These are phyloP conservation scores for Penicillium capsulatum DNA, from an alignment of 2,329 filamentous ascomycete genomes.

Conservation along the genomic window DNA sequence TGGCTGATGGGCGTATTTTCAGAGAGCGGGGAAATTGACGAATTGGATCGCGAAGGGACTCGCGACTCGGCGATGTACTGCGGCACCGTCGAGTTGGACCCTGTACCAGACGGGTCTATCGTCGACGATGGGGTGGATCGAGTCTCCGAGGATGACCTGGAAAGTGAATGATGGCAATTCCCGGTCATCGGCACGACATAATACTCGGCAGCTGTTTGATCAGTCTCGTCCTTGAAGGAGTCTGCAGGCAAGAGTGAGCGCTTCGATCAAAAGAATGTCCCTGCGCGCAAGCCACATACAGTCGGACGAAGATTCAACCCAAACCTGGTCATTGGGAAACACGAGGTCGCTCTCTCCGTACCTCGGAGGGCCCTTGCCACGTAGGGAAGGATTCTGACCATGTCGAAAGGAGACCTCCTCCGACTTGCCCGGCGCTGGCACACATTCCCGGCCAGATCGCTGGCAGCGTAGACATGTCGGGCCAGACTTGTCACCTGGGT, in stretches of 20 bases:
- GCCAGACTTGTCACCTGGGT: constrained; percentile 35
- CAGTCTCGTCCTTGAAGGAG: constrained; percentile 36
- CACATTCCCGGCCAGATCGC: constrained; percentile 34
- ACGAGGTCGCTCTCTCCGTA: constrained; percentile 35
- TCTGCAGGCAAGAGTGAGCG: constrained; percentile 15
- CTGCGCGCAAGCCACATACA: constrained; percentile 20
- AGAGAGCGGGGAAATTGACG: constrained; percentile 19
- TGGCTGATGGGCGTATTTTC: constrained; percentile 18
- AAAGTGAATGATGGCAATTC: constrained; percentile 14
- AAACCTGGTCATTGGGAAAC: constrained; percentile 33
- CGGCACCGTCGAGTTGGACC: constrained; percentile 11
- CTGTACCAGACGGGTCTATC: constrained; percentile 20
- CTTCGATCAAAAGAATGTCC: not conserved
- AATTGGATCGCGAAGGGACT: constrained; percentile 12
- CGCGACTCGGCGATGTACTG: constrained; percentile 14
- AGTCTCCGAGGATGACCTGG: constrained; percentile 23
- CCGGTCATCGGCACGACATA: constrained; percentile 24
- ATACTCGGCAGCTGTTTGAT: constrained; percentile 35
- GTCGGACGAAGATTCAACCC: constrained; percentile 28
- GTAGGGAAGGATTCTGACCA: constrained; percentile 36
- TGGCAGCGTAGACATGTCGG: constrained; percentile 35
- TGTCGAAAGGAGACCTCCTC: constrained; percentile 37
- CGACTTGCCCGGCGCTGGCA: constrained; percentile 32
- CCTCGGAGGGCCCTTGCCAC: constrained; percentile 32
- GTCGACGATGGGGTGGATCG: constrained; percentile 25